phyloP scores from a whole-genome alignment of 768 basidiomycete species.

The Lactarius akahatsu region DNA sequence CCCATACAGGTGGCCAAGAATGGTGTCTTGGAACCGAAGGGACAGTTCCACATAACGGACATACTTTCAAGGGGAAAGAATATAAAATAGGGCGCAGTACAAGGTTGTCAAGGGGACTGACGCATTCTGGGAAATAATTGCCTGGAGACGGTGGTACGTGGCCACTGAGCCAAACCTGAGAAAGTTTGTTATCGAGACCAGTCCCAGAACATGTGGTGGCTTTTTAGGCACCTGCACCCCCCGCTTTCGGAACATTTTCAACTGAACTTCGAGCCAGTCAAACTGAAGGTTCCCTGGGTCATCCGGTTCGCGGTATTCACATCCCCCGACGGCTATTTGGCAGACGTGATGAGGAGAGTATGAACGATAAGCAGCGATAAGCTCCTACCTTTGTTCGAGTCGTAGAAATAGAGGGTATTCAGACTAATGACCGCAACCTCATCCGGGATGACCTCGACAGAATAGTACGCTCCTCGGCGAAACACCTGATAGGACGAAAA shows the following conservation, averaged over 20 bases:
- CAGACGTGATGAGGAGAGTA: neutral
- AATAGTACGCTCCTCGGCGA: slow-evolving; percentile 83
- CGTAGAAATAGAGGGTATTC: slow-evolving; percentile 91
- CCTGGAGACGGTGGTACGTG: slow-evolving; percentile 83
- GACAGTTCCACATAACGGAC: slow-evolving; percentile 70
- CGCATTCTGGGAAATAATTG: slow-evolving; percentile 85
- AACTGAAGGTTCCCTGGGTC: slow-evolving; percentile 90
- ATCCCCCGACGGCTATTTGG: slow-evolving; percentile 71
- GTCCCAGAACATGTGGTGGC: neutral
- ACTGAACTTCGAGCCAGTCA: slow-evolving; percentile 88
- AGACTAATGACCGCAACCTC: slow-evolving; percentile 76
- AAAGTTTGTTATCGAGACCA: slow-evolving; percentile 19
- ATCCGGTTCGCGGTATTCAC: slow-evolving; percentile 54
- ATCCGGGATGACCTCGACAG: slow-evolving; percentile 75
- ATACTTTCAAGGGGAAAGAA: slow-evolving; percentile 41
- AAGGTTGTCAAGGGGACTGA: slow-evolving; percentile 41
- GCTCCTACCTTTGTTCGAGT: slow-evolving; percentile 74
- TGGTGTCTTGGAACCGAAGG: slow-evolving; percentile 83
- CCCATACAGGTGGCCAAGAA: slow-evolving; percentile 82
- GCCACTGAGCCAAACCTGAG: slow-evolving; percentile 58
- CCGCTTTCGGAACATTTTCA: slow-evolving; percentile 61
- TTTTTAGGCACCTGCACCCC: slow-evolving; percentile 61
- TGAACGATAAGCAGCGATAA: neutral
- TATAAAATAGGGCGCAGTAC: slow-evolving; percentile 20
- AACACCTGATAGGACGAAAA: slow-evolving; percentile 77